A percentile compares a stretch with the other conserved stretches of the same genome.
These are phyloP conservation scores for Lasiosphaeria hispida DNA, from an alignment of 495 filamentous ascomycete species.

Conservation along the genomic window DNA sequence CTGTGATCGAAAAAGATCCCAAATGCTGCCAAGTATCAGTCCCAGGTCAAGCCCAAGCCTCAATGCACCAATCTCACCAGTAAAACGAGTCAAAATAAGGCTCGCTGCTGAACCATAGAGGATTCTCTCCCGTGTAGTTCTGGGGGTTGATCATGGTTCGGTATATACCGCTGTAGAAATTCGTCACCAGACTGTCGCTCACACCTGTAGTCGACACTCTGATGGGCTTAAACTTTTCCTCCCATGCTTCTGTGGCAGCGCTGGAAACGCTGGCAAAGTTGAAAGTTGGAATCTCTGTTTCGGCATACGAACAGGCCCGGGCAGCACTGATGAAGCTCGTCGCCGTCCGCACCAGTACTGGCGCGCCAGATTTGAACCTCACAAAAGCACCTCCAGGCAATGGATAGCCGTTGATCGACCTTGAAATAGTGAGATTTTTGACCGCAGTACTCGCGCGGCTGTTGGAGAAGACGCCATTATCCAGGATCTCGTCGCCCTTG, in stretches of 20 bases:
- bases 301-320: slow-evolving; percentile 65
- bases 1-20: slow-evolving; percentile 72
- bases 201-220: slow-evolving; percentile 55
- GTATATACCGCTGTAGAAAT: slow-evolving; percentile 72
- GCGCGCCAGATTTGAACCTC: slow-evolving; percentile 37
- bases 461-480: slow-evolving; percentile 64
- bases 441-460: slow-evolving; percentile 54
- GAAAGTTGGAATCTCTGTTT: slow-evolving; percentile 65
- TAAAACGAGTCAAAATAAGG: slow-evolving; percentile 84
- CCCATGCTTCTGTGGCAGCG: slow-evolving; percentile 59
- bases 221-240: slow-evolving; percentile 59
- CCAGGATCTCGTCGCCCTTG: slow-evolving; percentile 56
- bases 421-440: slow-evolving; percentile 55
- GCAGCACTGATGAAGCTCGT: slow-evolving; percentile 67
- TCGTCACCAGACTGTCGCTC: slow-evolving; percentile 52
- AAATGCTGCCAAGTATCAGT: slow-evolving; percentile 39
- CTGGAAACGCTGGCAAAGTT: slow-evolving; percentile 57
- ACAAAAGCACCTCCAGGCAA: slow-evolving; percentile 65
- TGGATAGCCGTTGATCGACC: slow-evolving; percentile 62
- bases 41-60: slow-evolving; percentile 17
- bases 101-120: slow-evolving; percentile 65
- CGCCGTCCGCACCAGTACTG: slow-evolving; percentile 61
- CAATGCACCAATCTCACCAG: slow-evolving; percentile 44
- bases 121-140: slow-evolving; percentile 79
- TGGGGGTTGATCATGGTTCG: slow-evolving; percentile 71